Conservation (phyloP, 2,329 filamentous ascomycete species). For the Trichophyton schoenleinii region DNA sequence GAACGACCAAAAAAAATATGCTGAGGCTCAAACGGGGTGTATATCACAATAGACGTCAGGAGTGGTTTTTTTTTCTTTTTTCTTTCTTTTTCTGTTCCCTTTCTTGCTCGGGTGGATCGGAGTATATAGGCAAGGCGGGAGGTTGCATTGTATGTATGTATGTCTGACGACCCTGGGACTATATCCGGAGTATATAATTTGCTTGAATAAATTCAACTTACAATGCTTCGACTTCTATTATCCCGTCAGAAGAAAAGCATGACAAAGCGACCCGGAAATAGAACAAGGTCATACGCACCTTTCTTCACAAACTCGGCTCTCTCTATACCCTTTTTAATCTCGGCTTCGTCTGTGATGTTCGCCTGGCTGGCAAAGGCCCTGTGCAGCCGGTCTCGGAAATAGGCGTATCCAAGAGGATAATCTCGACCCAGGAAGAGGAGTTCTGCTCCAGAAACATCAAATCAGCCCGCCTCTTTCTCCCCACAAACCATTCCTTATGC, state of each 20-base stretch:
- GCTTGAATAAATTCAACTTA: conserved; percentile 39
- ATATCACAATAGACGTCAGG: background rate
- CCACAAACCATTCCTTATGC: background rate
- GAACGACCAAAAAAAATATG: background rate
- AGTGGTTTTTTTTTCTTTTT: background rate
- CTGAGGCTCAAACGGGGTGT: background rate
- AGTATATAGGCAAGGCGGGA: background rate
- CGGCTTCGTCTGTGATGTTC: conserved; percentile 54
- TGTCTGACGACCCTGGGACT: background rate
- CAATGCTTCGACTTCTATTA: conserved; percentile 76
- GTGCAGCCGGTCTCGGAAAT: conserved; percentile 71
- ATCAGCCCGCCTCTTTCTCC: background rate
- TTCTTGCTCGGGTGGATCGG: background rate
- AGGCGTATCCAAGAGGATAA: conserved; percentile 73
- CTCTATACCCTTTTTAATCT: conserved; percentile 63
- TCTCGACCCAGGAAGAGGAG: conserved; percentile 72
- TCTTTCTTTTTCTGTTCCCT: no score
- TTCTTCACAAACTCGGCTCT: conserved; percentile 84
- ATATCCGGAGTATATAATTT: background rate
- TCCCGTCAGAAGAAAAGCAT: background rate
- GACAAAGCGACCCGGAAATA: background rate
- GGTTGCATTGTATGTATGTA: background rate
- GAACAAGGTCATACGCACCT: conserved; percentile 39
- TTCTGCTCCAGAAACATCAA: conserved; percentile 42
- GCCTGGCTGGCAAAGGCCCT: conserved; percentile 71